Percentiles rank a stretch among this genome's conserved stretches.
Evolutionary conservation across 805 yeast genomes (phyloP).

Genomic region (Ogataea pignaliae): DNA sequence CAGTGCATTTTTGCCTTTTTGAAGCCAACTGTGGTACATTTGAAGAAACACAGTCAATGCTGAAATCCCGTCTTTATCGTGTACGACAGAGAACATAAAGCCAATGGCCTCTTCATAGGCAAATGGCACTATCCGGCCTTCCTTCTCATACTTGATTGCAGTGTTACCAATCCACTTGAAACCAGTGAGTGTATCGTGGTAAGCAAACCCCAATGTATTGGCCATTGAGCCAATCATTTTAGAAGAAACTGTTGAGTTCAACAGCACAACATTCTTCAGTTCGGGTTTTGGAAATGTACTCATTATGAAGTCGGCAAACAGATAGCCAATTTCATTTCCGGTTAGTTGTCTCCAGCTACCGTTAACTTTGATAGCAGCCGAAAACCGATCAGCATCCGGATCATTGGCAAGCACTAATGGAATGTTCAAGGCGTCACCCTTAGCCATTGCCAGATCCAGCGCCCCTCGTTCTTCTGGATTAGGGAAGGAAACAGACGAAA

Average conservation of each 20-base stretch:
- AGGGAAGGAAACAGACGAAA: constrained; percentile 84
- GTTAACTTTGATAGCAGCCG: constrained; percentile 60
- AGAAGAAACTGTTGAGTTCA: constrained; percentile 91
- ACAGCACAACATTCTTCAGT: constrained; percentile 43
- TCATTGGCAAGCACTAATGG: constrained; percentile 80
- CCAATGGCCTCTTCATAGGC: constrained; percentile 97
- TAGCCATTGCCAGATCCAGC: constrained; percentile 58
- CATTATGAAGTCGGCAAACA: constrained; percentile 68
- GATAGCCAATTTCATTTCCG: constrained; percentile 86
- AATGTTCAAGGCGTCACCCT: constrained; percentile 48
- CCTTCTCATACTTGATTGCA: constrained; percentile 62
- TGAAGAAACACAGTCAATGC: constrained; percentile 77
- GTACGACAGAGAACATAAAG: constrained; percentile 77
- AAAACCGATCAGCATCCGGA: constrained; percentile 95
- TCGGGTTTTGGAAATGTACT: constrained; percentile 24
- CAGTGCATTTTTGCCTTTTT: constrained; percentile 35
- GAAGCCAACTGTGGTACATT: constrained; percentile 51
- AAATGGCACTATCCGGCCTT: constrained; percentile 74
- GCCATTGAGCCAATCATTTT: constrained; percentile 75
- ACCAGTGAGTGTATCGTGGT: constrained; percentile 85
- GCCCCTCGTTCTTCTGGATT: constrained; percentile 97
- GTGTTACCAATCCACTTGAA: constrained; percentile 96
- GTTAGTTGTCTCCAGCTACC: constrained; percentile 72
- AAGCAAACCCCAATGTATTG: constrained; percentile 50
- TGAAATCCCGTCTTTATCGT: constrained; percentile 90